Base-by-base conservation (phyloP, 169 alveolate species). In the Eimeria praecox region DNA sequence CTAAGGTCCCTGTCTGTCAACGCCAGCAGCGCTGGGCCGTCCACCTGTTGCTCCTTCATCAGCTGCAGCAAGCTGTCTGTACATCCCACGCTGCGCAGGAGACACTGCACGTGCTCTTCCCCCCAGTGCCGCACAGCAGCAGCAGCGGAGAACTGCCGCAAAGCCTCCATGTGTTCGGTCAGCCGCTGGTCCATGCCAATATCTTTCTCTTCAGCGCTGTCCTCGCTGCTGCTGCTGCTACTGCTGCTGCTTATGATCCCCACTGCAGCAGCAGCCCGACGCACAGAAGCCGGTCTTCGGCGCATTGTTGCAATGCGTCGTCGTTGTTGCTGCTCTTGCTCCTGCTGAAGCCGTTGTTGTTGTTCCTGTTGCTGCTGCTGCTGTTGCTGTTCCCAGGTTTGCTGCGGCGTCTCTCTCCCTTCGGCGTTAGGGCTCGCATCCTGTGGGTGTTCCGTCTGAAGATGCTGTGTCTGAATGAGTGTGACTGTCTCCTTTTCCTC, bases 1-100 rank as follows among this genome's bases (percentile, higher is more conserved):
- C 59, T 80, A 30, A 96, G 88, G 30, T 95, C 96, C 30, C 52
- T 96, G 46, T 73, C 94, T 6, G 94, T 77, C 38, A 95, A 46
- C 30, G 92, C 85, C 64, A 96, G 97, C 35, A 96, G 86, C 16
- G 95, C 95, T n/a, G 89, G 90, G 75, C 97, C 97, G 52, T 96
- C 97, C 30, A 96, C 86, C 33, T 94, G 97, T 75, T 96, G 94
- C 66, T 86, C 69, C 38, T 73, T 44, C 92, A 96, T 87, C 49
- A 59, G 27, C 69, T 59, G 69, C 69, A 59, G 27, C 69, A 59
- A 59, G 69, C 69, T 59, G 69, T 59, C 59, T 33, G 90, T 90
- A n/a, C 89, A 62, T 27, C 96, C 97, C 85, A 92, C 62, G 46
- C 97, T 91, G 27, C 75, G 82, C 46, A 96, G 54, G 89, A 95